Evolutionary conservation across 176 grass and related monocot genomes (phyloP), one percentile per base, ranked within the genome.

Genomic region (Eremochloa ophiuroides): DNA sequence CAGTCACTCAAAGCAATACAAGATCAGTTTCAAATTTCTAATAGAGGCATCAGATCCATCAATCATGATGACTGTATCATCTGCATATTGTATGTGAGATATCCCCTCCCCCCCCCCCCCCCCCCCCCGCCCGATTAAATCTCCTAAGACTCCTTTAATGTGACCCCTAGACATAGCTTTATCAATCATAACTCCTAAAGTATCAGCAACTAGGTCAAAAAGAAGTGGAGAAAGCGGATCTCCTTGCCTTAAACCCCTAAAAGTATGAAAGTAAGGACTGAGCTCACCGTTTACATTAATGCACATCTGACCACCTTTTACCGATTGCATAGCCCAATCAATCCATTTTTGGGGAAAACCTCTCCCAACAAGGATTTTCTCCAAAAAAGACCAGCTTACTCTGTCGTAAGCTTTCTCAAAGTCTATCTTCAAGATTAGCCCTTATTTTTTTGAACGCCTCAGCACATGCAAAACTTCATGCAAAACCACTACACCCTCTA

Each of bases 381-480:
- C 47, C 6, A 50, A 4, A 6, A 50, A 50, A 7, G 6, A 4
- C 47, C 17, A 50, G 0, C 16, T 50, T 0, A 50, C 47, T 0
- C 17, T 18, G 0, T 50, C 47, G 20, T 50, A 50, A 0, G 47
- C 47, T 0, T 50, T 50, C 2, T 50, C 47, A 7, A 50, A 50
- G 2, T 50, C 47, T 2, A 50, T 50, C 5, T 50, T 50, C 0
- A 50, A 1, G 7, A 50, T 50, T 0, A 50, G 1, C 0, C 16
- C 17, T 6, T 7, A 0, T 2, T 7, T 48, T 2, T 50, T 50
- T 0, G 17, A 7, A 20, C 2, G 1, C 2, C 3, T 20, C 0
- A 50, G 5, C 2, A 20, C 47, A 50, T 50, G 47, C 1, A 50
- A 0, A 1, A 6, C 13, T 1, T 44, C 43, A 15, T 15, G 43